Conservation (phyloP, 2,329 filamentous ascomycete species). For the Colletotrichum higginsianum region DNA sequence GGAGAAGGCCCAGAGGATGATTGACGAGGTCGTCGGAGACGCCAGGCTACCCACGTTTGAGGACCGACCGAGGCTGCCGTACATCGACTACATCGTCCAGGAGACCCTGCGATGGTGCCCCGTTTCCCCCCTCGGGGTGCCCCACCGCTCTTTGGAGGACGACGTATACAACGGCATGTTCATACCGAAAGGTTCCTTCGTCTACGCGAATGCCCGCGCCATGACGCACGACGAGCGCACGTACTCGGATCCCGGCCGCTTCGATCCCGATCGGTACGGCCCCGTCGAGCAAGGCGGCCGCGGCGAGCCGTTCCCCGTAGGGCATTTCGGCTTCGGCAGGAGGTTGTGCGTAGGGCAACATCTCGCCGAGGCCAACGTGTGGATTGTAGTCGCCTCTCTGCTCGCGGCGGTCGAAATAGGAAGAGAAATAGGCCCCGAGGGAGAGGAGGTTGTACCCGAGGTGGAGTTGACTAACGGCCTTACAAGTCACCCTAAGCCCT, state of each 20-base stretch:
- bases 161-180: slow-evolving; percentile 70
- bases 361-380: slow-evolving; percentile 65
- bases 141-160: slow-evolving; percentile 63
- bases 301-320: slow-evolving; percentile 62
- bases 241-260: slow-evolving; percentile 58
- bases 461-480: slow-evolving; percentile 32
- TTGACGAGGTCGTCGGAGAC: slow-evolving; percentile 63
- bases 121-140: slow-evolving; percentile 65
- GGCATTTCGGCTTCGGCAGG: slow-evolving; percentile 61
- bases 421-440: slow-evolving; percentile 50
- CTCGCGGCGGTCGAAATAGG: slow-evolving; percentile 56
- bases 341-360: slow-evolving; percentile 62
- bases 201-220: slow-evolving; percentile 59
- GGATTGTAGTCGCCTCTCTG: slow-evolving; percentile 57
- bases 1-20: slow-evolving; percentile 57
- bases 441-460: slow-evolving; percentile 42
- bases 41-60: slow-evolving; percentile 61
- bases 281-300: slow-evolving; percentile 48
- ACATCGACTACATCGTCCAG: slow-evolving; percentile 63
- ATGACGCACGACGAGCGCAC: slow-evolving; percentile 59
- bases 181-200: slow-evolving; percentile 66
- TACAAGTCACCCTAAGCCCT: slow-evolving; percentile 17
- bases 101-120: slow-evolving; percentile 63
- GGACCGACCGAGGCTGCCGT: slow-evolving; percentile 60
- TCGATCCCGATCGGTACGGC: slow-evolving; percentile 63